Conservation (phyloP, 495 filamentous ascomycete genomes). For the Penicillium manginii region DNA sequence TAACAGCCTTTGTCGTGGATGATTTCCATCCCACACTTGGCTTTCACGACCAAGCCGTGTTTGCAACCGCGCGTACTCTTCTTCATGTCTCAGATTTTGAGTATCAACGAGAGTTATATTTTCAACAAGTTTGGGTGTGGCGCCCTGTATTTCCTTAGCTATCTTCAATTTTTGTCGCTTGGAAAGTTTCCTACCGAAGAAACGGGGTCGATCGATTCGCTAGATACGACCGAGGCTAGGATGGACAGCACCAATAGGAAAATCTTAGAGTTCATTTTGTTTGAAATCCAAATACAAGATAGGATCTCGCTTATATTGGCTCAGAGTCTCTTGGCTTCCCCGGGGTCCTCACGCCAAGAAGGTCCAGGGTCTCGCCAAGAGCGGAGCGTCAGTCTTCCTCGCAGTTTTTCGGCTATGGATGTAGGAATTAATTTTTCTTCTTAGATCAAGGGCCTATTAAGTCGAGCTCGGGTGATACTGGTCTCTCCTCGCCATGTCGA, state of each 20-base stretch:
- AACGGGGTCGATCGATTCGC: not conserved
- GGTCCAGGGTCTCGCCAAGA: not conserved
- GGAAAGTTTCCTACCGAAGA: too few species aligned
- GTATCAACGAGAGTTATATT: not conserved
- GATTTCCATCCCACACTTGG: not conserved
- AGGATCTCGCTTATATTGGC: not conserved
- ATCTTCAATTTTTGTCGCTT: not conserved
- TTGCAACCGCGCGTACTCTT: not conserved
- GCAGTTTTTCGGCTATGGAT: not conserved
- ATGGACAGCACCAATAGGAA: not conserved
- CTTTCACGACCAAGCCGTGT: not conserved
- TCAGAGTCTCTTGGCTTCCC: not conserved
- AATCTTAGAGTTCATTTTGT: not conserved
- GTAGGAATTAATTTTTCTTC: not conserved
- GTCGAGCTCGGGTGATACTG: too few species aligned
- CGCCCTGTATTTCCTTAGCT: not conserved
- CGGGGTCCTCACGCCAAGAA: conserved; percentile 1
- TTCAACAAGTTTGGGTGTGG: not conserved
- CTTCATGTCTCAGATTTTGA: not conserved
- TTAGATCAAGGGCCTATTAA: not conserved
- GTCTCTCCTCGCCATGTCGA: too few species aligned
- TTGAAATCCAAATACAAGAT: not conserved
- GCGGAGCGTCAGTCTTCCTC: not conserved
- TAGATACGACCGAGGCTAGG: not conserved
- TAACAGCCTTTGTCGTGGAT: conserved; percentile 27